Evolutionary conservation across 1,284 basidiomycete genomes (phyloP), one percentile per base, ranked within the genome.

Genomic region (Grifola frondosa): DNA sequence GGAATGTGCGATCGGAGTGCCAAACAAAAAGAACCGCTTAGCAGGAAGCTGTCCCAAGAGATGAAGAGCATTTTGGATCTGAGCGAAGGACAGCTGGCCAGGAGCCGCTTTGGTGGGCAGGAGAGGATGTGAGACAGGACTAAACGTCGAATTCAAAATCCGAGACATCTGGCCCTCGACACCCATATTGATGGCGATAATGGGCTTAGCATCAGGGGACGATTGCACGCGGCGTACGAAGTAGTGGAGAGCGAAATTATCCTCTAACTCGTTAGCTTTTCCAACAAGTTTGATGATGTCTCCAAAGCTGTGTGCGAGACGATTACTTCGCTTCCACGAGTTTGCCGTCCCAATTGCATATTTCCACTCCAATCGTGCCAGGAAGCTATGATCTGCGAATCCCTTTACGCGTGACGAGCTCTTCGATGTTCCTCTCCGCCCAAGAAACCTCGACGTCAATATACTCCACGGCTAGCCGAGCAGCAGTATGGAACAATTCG

Each of bases 121-220:
- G 2, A 86, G 70, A 0, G 88, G 81, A 65, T 99, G 96, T 0
- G 94, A 93, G 31, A 98, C 80, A 3, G 96, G 95, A 32, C 85
- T 92, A 49, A 99, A 81, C 4, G 87, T 88, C 4, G 76, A 69
- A 66, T 97, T 97, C 44, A 97, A 71, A 43, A 97, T 80, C 16
- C 97, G 78, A 7, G 92, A 93, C 54, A 97, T 76, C 66, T 97
- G 94, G 5, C 97, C 97, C 26, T 81, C 76, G 7, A 77, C 62
- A 16, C 94, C 93, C 84, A 97, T 96, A 67, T 98, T 98, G 73
- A 98, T 88, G 2, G 92, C 93, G 46, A 99, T 81, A 51, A 98
- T 74, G 1, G 94, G 94, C 62, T 88, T 91, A 34, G 75, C 66
- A 22, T 67, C 66, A 1, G 73, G 66, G 11, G 66, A 64, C 40